Conservation (phyloP, 805 yeast genomes). For the Saccharomycopsis amapae region DNA sequence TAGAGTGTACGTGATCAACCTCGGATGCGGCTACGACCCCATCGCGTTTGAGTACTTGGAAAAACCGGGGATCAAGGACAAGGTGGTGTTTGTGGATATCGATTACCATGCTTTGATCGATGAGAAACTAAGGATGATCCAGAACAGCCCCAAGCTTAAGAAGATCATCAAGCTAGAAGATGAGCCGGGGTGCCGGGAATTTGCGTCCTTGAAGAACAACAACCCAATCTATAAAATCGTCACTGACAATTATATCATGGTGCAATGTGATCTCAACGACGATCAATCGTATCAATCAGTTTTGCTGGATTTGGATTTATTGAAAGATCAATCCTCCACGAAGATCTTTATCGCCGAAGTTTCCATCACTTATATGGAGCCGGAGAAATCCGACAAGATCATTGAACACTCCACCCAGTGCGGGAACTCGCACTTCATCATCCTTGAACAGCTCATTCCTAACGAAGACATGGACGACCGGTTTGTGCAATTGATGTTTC, state of each 20-base stretch:
- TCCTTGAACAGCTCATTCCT: slow-evolving; percentile 69
- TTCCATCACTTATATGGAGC: slow-evolving; percentile 72
- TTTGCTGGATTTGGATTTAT: slow-evolving; percentile 7
- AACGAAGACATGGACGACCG: slow-evolving; percentile 50
- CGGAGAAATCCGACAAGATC: slow-evolving; percentile 55
- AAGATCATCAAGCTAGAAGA: slow-evolving; percentile 36
- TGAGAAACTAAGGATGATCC: slow-evolving; percentile 48
- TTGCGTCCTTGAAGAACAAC: background rate
- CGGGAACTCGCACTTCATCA: slow-evolving; percentile 49
- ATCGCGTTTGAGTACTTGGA: slow-evolving; percentile 46
- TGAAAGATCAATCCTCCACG: slow-evolving; percentile 24
- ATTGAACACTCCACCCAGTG: slow-evolving; percentile 39
- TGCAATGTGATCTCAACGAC: slow-evolving; percentile 64
- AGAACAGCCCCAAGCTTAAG: slow-evolving; percentile 34
- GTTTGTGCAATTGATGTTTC: slow-evolving; percentile 67
- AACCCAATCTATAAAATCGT: slow-evolving; percentile 2
- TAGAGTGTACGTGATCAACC: slow-evolving; percentile 46
- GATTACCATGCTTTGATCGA: slow-evolving; percentile 67
- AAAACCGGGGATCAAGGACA: slow-evolving; percentile 5
- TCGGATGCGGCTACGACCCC: slow-evolving; percentile 77
- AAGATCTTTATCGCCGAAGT: slow-evolving; percentile 75
- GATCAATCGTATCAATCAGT: slow-evolving; percentile 30
- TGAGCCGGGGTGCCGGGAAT: background rate
- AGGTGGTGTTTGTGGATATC: slow-evolving; percentile 52
- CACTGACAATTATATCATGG: slow-evolving; percentile 43